A percentile compares a stretch with the other conserved stretches of the same genome.
Evolutionary conservation across 495 filamentous ascomycete species (phyloP).

Genomic region (Neurospora africana): DNA sequence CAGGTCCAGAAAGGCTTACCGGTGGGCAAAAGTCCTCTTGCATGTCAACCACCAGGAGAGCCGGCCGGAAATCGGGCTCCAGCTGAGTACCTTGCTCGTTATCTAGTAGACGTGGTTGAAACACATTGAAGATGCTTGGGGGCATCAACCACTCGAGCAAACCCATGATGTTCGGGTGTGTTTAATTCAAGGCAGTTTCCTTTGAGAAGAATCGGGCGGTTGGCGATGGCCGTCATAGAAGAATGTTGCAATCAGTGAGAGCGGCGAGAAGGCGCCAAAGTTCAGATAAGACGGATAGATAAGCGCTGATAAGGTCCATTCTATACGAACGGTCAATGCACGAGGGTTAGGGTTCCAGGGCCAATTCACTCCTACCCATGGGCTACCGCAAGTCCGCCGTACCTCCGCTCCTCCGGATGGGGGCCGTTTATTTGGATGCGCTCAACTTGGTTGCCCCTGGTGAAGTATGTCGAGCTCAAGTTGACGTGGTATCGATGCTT

Average conservation of each 20-base stretch:
- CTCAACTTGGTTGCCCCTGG: not conserved
- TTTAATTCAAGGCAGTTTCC: not conserved
- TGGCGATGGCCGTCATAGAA: not conserved
- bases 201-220: not conserved
- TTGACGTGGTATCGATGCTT: not conserved
- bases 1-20: conserved; percentile 35
- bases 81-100: not conserved
- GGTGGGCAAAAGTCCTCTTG: conserved; percentile 97
- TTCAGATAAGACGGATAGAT: not conserved
- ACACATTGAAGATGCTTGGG: not conserved
- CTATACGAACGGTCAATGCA: not conserved
- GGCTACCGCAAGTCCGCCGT: not conserved
- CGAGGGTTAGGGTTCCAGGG: not conserved
- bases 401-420: not conserved
- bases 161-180: not conserved
- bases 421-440: not conserved
- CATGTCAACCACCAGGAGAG: conserved; percentile 67
- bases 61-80: conserved; percentile 23
- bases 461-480: not conserved
- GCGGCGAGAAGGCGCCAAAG: not conserved
- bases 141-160: not conserved
- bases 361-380: not conserved
- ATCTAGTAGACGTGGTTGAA: not conserved
- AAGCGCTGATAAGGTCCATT: not conserved
- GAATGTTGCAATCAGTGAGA: not conserved